phyloP scores from a whole-genome alignment of 2,329 filamentous ascomycete species.

The Helminthosporium solani region DNA sequence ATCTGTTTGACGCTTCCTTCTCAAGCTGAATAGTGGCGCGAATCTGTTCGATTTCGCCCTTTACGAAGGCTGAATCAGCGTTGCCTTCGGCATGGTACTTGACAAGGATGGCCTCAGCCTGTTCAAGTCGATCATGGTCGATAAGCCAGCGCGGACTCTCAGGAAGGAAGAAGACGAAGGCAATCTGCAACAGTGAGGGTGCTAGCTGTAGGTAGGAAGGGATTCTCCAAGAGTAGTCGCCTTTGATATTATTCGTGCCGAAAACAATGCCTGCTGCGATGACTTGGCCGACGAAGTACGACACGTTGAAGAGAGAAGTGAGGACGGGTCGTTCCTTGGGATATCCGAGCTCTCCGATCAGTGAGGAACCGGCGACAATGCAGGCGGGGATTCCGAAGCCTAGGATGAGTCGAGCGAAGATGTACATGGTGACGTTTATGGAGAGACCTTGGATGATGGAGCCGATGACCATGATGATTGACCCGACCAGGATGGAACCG shows the following conservation, averaged over 20 bases:
- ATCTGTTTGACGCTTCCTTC: slow-evolving; percentile 48
- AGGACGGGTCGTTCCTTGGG: slow-evolving; percentile 65
- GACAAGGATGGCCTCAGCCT: slow-evolving; percentile 60
- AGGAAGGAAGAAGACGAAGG: slow-evolving; percentile 59
- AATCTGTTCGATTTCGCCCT: slow-evolving; percentile 66
- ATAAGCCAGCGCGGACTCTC: slow-evolving; percentile 66
- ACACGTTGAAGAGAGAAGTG: slow-evolving; percentile 65
- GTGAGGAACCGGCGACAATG: slow-evolving; percentile 62
- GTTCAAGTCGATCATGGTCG: slow-evolving; percentile 60
- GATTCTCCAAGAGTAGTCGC: slow-evolving; percentile 64
- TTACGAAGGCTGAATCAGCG: slow-evolving; percentile 58
- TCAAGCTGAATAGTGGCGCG: slow-evolving; percentile 61
- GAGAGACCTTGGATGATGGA: slow-evolving; percentile 26
- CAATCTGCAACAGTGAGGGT: slow-evolving; percentile 61
- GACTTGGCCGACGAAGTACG: slow-evolving; percentile 60
- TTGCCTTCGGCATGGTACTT: slow-evolving; percentile 65
- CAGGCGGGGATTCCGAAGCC: slow-evolving; percentile 66
- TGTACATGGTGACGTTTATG: slow-evolving; percentile 47
- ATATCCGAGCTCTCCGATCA: slow-evolving; percentile 64
- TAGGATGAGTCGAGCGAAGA: slow-evolving; percentile 59
- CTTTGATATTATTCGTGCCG: slow-evolving; percentile 58
- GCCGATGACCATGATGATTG: slow-evolving; percentile 46
- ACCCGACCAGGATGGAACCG: slow-evolving; percentile 41
- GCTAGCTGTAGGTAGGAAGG: slow-evolving; percentile 63
- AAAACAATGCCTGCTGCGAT: slow-evolving; percentile 62